Evolutionary conservation across 2,329 filamentous ascomycete species (phyloP), one percentile per base, ranked within the genome.

Genomic region (Zymoseptoria pseudotritici): DNA sequence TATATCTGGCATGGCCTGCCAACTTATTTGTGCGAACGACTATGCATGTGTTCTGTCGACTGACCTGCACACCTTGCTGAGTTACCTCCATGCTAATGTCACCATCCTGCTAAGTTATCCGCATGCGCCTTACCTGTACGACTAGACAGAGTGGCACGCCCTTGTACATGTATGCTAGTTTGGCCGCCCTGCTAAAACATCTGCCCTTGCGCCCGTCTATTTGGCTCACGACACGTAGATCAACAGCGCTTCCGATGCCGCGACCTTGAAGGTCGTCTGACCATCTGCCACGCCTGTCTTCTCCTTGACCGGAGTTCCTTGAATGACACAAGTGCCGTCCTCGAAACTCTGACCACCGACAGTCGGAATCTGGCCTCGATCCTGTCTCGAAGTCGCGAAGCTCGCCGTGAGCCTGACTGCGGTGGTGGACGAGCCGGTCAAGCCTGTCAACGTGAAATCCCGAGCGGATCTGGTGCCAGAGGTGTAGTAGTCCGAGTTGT

Each of bases 401-500:
- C 20, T 31, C 26, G 53, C 57, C 17, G 53, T 59, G 31, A 59
- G 50, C 57, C 57, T 51, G 53, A 52, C 29, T 22, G 57, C 53
- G 22, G 50, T 19, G 50, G 50, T 19, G 7, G 17, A 19, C 49
- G 50, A 59, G 8, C 42, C 21, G 22, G 13, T 29, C 50, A 46
- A 36, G 36, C 57, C 51, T 13, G 4, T 21, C 31, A 52, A n/a
- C 5, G 13, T 50, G 22, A 55, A 55, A 13, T 24, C 26, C 17
- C 24, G 26, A 24, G 26, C 13, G 31, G 59, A 29, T 36, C 59
- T 24, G 8, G 36, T 22, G 3, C 59, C 57, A 20, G 46, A 20
- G 11, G 50, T 22, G 49, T 58, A 57, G 56, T 63, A 61, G 21
- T 59, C 54, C 29, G 61, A 63, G 52, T 63, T 63, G 57, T 59